A percentile compares a stretch with the other conserved stretches of the same genome.
Conservation (phyloP, 257 asterid species). For the Ilex aquifolium region DNA sequence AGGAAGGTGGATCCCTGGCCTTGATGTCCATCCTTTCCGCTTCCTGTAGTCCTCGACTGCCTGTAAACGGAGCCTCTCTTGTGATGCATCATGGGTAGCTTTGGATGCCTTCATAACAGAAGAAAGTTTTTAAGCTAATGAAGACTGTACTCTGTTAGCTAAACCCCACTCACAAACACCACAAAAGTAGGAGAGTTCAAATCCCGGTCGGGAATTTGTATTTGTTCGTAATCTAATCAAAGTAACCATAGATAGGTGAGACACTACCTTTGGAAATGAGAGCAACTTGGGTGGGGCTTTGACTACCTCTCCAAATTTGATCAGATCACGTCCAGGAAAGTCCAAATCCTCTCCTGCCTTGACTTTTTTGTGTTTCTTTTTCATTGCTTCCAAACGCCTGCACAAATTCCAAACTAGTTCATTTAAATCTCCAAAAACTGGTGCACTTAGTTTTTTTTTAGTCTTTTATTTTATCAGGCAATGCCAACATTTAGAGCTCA, state of each 20-base stretch:
- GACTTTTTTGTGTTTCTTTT: conserved; percentile 54
- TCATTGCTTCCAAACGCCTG: conserved; percentile 63
- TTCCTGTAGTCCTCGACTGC: conserved; percentile 82
- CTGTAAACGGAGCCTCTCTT: conserved; percentile 80
- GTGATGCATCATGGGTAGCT: conserved; percentile 54
- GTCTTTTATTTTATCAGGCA: background rate
- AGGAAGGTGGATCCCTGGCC: conserved; percentile 76
- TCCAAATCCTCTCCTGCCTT: conserved; percentile 36
- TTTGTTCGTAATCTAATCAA: background rate
- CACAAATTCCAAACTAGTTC: conserved; percentile 17
- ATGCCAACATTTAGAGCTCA: too few relatives aligned
- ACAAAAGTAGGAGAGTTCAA: too few relatives aligned
- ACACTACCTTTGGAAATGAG: conserved; percentile 68
- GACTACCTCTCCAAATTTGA: conserved; percentile 84
- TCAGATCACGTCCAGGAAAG: conserved; percentile 54
- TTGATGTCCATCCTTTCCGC: conserved; percentile 82
- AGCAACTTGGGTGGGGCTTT: conserved; percentile 81
- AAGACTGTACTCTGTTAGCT: background rate
- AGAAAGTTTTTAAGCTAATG: background rate
- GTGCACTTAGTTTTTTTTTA: background rate
- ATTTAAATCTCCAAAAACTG: background rate
- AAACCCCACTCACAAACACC: too few relatives aligned
- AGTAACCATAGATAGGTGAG: background rate
- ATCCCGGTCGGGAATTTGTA: too few relatives aligned
- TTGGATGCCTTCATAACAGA: conserved; percentile 43